Evolutionary conservation across 306 rosid species (phyloP), one percentile per base, ranked within the genome.

Genomic region (Trifolium subterraneum): DNA sequence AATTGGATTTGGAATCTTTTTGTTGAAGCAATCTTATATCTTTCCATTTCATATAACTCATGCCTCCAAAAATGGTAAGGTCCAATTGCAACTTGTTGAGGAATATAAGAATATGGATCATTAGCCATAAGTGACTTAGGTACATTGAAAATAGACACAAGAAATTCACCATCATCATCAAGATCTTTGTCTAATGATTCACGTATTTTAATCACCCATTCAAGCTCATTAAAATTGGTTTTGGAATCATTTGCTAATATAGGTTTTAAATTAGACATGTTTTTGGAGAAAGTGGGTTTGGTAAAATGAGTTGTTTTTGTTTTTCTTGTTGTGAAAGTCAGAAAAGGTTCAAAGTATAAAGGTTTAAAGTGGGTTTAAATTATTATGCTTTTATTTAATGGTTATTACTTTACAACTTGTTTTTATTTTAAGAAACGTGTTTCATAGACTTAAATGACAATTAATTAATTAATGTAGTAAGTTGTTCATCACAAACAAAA

Each of bases 31-130:
- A 89, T 78, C 72, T 91, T 93, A 76, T 81, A 75, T 71, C 94
- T 84, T 64, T 89, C 90, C 90, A 88, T 93, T 47, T 87, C 96
- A 66, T 83, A 81, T 18, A 91, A 83, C 82, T 89, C 94, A 20
- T 88, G 77, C 5, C 90, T 85, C 88, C 86, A 80, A 64, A 73
- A 59, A 74, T 93, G 97, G 84, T 86, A 93, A 36, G 98, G 97
- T 23, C 96, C 96, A 38, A 93, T 87, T 1, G 98, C 84, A 47
- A 93, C 87, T 52, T 87, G 82, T 66, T 89, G 96, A 69, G 98
- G 98, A 12, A 63, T 84, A 56, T 89, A 93, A 63, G 90, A 93
- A 74, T 87, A 84, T 9, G 91, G 86, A 76, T 79, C 70, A 60
- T 20, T 58, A 20, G 81, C 79, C 81, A 81, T 58, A 35, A 86